Percentiles rank a stretch among this genome's conserved stretches.
Evolutionary conservation across 78 protist genomes (phyloP).

Genomic region (Dictyostelium firmibasis): DNA sequence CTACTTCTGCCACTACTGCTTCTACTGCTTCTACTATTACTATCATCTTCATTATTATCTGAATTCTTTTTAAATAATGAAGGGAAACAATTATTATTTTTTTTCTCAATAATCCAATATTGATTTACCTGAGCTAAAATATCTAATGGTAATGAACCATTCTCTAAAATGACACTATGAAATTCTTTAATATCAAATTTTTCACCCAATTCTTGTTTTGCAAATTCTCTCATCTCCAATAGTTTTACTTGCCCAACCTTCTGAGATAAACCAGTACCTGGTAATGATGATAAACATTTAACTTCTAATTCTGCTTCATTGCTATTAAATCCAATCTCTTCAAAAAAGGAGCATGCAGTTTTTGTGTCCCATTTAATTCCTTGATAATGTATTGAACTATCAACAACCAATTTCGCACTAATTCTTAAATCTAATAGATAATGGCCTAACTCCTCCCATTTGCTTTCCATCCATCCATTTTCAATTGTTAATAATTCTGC

Average conservation of each 20-base stretch:
- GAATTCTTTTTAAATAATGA: neutral
- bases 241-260: conserved; percentile 45
- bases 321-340: neutral
- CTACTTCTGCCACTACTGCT: neutral
- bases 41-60: neutral
- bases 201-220: neutral
- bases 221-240: conserved; percentile 16
- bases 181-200: conserved; percentile 22
- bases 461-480: conserved; percentile 7
- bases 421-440: conserved; percentile 26
- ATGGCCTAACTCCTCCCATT: conserved; percentile 22
- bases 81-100: neutral
- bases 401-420: neutral
- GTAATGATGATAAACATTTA: neutral
- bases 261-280: conserved; percentile 18
- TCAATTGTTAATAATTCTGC: conserved; percentile 22
- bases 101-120: conserved; percentile 35
- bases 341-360: neutral
- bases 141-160: conserved; percentile 53
- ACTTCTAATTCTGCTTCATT: neutral
- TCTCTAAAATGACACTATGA: conserved; percentile 16
- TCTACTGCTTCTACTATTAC: neutral
- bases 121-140: conserved; percentile 11
- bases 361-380: conserved; percentile 45
- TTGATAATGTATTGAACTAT: conserved; percentile 36